These are phyloP conservation scores for Ceratocystis huliohia DNA, from an alignment of 2,329 filamentous ascomycete genomes.

Conservation along the genomic window DNA sequence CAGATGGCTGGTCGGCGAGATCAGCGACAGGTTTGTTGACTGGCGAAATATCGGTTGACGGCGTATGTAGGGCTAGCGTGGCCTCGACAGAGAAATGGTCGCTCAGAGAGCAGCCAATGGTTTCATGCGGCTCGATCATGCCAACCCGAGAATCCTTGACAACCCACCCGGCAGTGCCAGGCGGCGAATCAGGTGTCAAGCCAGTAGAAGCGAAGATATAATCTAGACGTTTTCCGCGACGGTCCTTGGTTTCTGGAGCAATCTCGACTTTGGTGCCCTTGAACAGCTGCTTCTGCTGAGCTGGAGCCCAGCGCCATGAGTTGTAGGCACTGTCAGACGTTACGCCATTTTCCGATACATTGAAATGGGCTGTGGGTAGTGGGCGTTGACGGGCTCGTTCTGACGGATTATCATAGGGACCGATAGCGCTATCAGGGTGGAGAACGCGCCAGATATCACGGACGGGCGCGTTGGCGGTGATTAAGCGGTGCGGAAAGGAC, in stretches of 20 bases:
- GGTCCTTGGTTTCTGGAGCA: slow-evolving; percentile 54
- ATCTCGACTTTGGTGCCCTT: slow-evolving; percentile 41
- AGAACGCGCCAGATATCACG: slow-evolving; percentile 74
- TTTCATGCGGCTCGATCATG: slow-evolving; percentile 70
- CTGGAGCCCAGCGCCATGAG: slow-evolving; percentile 81
- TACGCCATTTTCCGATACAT: slow-evolving; percentile 66
- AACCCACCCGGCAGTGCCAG: slow-evolving; percentile 44
- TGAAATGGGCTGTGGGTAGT: slow-evolving; percentile 64
- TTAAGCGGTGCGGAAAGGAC: slow-evolving; percentile 70
- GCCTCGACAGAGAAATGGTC: slow-evolving; percentile 90
- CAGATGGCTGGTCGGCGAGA: slow-evolving; percentile 20
- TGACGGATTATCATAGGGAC: slow-evolving; percentile 52
- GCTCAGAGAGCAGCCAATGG: slow-evolving; percentile 71
- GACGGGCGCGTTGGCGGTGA: slow-evolving; percentile 65
- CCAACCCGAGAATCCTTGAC: slow-evolving; percentile 60
- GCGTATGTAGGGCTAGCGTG: slow-evolving; percentile 46
- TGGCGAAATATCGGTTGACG: slow-evolving; percentile 22
- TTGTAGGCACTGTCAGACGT: slow-evolving; percentile 80
- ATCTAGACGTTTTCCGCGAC: slow-evolving; percentile 73
- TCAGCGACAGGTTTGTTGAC: slow-evolving; percentile 19
- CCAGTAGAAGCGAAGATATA: slow-evolving; percentile 75
- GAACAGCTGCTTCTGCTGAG: slow-evolving; percentile 52
- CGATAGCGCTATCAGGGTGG: slow-evolving; percentile 72
- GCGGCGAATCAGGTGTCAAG: slow-evolving; percentile 23
- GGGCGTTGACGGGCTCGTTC: slow-evolving; percentile 54